A percentile compares a stretch with the other conserved stretches of the same genome.
These are phyloP conservation scores for Beta vulgaris DNA, from an alignment of 148 eudicot genomes.

Conservation along the genomic window DNA sequence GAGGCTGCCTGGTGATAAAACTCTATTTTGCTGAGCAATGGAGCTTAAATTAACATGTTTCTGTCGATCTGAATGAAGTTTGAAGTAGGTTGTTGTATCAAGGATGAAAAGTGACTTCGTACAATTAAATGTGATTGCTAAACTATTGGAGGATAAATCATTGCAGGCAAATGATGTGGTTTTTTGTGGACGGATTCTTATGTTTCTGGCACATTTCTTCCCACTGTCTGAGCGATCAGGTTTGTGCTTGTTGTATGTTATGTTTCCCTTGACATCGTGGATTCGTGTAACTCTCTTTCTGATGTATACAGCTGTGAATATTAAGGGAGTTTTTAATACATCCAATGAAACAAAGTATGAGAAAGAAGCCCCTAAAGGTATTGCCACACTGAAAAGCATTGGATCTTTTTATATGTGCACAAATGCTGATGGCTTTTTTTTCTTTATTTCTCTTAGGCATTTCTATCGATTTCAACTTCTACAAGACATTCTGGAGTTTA, in stretches of 20 bases:
- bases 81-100: not conserved
- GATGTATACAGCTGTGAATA: constrained; percentile 81
- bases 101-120: not conserved
- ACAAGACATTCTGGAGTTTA: constrained; percentile 99
- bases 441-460: constrained; percentile 49
- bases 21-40: not conserved
- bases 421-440: constrained; percentile 7
- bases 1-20: not conserved
- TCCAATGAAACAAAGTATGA: constrained; percentile 93
- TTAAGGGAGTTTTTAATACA: constrained; percentile 98
- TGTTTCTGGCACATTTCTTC: constrained; percentile 98
- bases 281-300: constrained; percentile 9
- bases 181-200: constrained; percentile 94
- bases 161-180: constrained; percentile 98
- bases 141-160: constrained; percentile 13
- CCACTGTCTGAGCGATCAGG: constrained; percentile 99
- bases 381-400: not conserved
- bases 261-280: not conserved
- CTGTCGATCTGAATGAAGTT: not conserved
- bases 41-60: not conserved
- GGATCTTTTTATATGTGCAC: not conserved
- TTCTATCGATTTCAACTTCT: constrained; percentile 97
- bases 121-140: not conserved
- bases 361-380: constrained; percentile 88
- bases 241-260: constrained; percentile 19